Evolutionary conservation across 495 filamentous ascomycete genomes (phyloP).

Genomic region (Umbilicaria muhlenbergii): DNA sequence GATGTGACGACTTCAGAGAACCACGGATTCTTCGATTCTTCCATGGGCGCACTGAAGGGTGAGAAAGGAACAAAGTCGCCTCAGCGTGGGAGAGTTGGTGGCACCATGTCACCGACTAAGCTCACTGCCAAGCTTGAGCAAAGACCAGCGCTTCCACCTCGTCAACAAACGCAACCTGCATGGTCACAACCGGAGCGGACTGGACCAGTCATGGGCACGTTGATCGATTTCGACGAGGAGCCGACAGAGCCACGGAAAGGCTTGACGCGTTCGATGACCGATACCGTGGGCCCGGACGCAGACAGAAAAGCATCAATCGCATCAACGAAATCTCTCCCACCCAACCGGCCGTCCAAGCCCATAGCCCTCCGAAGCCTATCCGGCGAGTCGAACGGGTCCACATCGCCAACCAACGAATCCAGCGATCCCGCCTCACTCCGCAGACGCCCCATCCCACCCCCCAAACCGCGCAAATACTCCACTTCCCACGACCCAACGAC

Average conservation of each 20-base stretch:
- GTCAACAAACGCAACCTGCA: slow-evolving; percentile 7
- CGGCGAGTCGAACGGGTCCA: slow-evolving; percentile 4
- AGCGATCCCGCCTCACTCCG: slow-evolving; percentile 19
- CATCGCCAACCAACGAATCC: neutral
- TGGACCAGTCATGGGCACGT: slow-evolving; percentile 32
- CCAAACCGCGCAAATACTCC: slow-evolving; percentile 20
- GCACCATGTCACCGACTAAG: slow-evolving; percentile 7
- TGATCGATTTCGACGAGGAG: slow-evolving; percentile 52
- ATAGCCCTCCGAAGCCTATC: slow-evolving; percentile 35
- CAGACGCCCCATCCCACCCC: slow-evolving; percentile 29
- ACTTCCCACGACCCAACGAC: slow-evolving; percentile 9
- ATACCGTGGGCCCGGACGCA: slow-evolving; percentile 10
- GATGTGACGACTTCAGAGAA: slow-evolving; percentile 71
- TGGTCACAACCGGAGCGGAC: slow-evolving; percentile 7
- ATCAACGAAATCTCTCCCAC: slow-evolving; percentile 22
- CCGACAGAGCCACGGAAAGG: slow-evolving; percentile 26
- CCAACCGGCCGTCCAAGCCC: slow-evolving; percentile 54
- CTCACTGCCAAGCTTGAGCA: slow-evolving; percentile 12
- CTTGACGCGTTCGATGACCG: slow-evolving; percentile 18
- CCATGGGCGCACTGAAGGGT: slow-evolving; percentile 23
- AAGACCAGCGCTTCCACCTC: slow-evolving; percentile 16
- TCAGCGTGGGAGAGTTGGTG: slow-evolving; percentile 11
- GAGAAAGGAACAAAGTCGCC: slow-evolving; percentile 8
- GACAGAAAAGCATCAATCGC: slow-evolving; percentile 2
- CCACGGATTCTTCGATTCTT: slow-evolving; percentile 62